Base-by-base conservation (phyloP, 306 rosid species). In the Acacia melanoxylon region DNA sequence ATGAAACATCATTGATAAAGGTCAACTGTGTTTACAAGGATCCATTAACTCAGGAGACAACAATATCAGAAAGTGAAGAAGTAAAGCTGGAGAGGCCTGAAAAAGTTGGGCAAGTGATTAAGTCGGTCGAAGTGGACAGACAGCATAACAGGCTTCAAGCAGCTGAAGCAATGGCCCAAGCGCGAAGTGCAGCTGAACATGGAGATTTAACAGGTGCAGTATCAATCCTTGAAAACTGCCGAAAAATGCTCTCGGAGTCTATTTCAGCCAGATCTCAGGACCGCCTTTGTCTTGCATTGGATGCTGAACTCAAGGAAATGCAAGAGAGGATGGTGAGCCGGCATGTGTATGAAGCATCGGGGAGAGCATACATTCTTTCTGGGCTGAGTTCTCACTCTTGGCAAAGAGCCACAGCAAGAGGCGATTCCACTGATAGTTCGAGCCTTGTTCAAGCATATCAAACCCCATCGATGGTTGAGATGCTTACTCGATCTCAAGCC, bases 391-490 rank as follows among this genome's bases (percentile, higher is more conserved):
- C 99, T 42, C 99, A 95, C 74, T 95, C 99, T 14, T 95, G 99
- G 99, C 99, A 95, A 82, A 82, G 99, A 87, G 99, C 99, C 68
- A 95, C 99, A 2, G 96, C 99, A 13, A 90, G 99, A 86, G 99
- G 98, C 4, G 94, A 95, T 87, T 95, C 98, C n/a, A 95, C 98
- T 0, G 94, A 93, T 12, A 86, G 97, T 61, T 90, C 96, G 12
- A 93, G 98, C 76, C 99, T 95, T 5, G 87, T 95, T 69, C 97
- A 86, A 78, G 85, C 98, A 6, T 95, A 95, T 77, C 99, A 93
- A 83, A 95, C 99, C 56, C 99, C 99, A 6, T 95, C 97, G 2
- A 95, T 95, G 99, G 87, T 83, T 0, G 96, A 93, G 96, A 95
- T 95, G 99, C 97, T 95, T 35, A 89, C 97, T 74, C 96, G 97